Evolutionary conservation across 2,329 filamentous ascomycete species (phyloP), one percentile per base, ranked within the genome.

Genomic region (Penicillium sp.): DNA sequence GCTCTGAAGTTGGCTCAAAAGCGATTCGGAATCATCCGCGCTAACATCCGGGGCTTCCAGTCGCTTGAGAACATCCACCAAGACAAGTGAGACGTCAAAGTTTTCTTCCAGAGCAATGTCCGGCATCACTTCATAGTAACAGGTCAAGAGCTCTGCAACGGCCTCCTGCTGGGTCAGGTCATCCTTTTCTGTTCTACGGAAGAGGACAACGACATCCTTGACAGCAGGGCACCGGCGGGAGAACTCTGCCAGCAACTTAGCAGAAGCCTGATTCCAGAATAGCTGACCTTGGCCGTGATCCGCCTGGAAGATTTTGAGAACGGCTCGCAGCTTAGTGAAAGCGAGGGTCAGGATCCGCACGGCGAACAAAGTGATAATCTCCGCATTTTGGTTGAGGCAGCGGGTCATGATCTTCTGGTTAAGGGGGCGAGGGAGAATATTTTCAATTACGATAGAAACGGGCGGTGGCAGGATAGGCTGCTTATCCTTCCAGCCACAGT

Each of bases 101-200:
- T 89, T 94, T 63, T 91, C 88, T 61, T 88, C 87, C 14, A 95
- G 79, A 1, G 91, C 91, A 25, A 90, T 79, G 57, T 90, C 86
- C 2, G 94, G 92, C 9, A 91, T 82, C 3, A 89, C 81, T 68
- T 92, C 86, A 69, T 95, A 95, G 74, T 95, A 97, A n/a, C 92
- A 80, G 16, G 86, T 82, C 37, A 99, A 75, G 19, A 97, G 77
- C 61, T 89, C 87, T 56, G 88, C 88, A n/a, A 87, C 81, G 22
- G 90, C 86, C 66, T 95, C 89, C 56, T 88, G 84, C 67, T 92
- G 90, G 58, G 95, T 79, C 30, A 88, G 74, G 59, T 93, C 88
- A 19, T 86, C 84, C 40, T 85, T 82, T 0, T 84, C 76, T 25
- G 89, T 85, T 55, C 84, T 81, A 59, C 88, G 86, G 69, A 94